Evolutionary conservation across 2,329 filamentous ascomycete species (phyloP).

Genomic region (Trichoderma sp.): DNA sequence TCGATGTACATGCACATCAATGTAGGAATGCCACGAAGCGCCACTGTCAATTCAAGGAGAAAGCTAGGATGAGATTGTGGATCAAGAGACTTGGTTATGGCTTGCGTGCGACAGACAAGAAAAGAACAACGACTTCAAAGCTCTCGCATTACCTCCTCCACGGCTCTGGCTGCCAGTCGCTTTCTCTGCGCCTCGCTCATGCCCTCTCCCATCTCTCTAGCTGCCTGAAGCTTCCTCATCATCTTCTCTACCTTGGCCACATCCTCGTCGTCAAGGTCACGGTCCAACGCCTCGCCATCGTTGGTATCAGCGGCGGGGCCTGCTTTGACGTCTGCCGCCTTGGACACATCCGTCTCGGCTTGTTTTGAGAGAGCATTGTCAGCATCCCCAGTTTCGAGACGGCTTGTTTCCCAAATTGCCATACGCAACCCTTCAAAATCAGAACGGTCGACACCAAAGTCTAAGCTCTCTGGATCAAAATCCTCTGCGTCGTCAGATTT

Average conservation of each 20-base stretch:
- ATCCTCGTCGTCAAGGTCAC: constrained; percentile 45
- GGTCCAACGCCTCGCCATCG: constrained; percentile 14
- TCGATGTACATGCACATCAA: not conserved
- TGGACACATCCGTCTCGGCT: constrained; percentile 3
- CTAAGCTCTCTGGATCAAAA: constrained; percentile 47
- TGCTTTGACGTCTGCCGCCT: constrained; percentile 16
- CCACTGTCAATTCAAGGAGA: not conserved
- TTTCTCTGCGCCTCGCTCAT: constrained; percentile 60
- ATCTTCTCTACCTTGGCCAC: constrained; percentile 59
- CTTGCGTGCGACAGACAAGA: not conserved
- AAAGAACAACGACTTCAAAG: constrained; percentile 33
- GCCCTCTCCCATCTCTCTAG: constrained; percentile 56
- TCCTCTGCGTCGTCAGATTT: constrained; percentile 33
- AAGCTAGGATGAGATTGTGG: not conserved
- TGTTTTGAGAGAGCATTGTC: constrained; percentile 23
- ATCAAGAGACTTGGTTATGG: not conserved
- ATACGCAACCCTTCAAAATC: constrained; percentile 52
- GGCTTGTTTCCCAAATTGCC: constrained; percentile 47
- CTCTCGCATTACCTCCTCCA: constrained; percentile 63
- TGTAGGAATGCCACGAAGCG: not conserved
- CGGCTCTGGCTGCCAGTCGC: constrained; percentile 58
- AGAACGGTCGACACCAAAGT: constrained; percentile 50
- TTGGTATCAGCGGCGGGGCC: not conserved
- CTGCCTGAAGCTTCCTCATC: constrained; percentile 63
- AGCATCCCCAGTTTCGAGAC: constrained; percentile 25